Base-by-base conservation (phyloP, 1,284 basidiomycete genomes). In the Puccinia horiana region DNA sequence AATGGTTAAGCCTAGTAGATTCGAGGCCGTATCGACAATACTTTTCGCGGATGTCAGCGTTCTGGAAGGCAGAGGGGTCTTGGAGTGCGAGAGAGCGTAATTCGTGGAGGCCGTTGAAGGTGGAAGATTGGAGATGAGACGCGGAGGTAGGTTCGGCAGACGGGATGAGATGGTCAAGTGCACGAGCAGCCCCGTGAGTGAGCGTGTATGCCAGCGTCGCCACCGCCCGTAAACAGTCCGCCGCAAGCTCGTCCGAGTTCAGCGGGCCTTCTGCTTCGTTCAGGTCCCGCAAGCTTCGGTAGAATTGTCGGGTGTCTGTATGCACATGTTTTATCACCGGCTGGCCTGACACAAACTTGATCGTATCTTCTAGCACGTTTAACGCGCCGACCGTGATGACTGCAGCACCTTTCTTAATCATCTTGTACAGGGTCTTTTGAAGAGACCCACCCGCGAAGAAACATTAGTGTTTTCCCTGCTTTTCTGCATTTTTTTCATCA, bases 201-300 rank as follows among this genome's bases (percentile, higher is more conserved):
- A 81, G 47, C 20, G 72, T 81, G 54, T 81, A 81, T 1, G 80
- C 80, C 23, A 81, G 70, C 26, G 80, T 81, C 16, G 80, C 70
- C 52, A 81, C 42, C 26, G 70, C 80, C 37, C 80, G 35, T 11
- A 81, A 75, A 65, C 80, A 75, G 42, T 81, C 80, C 29, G 80
- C 80, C 37, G 80, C 61, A n/a, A 81, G 56, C 42, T 81, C 72
- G 49, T 81, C 80, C 20, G 35, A 14, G 23, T 42, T 63, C 44
- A 81, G 42, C 9, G 56, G 35, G 12, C 29, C 58, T 11, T 75
- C n/a, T n/a, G 23, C 14, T 2, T 12, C 56, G 35, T 81, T 65
- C 6, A 65, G 70, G 29, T 20, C 58, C 42, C 42, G 40, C 9
- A 81, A 20, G 29, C n/a, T 49, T 12, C 54, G 52, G 49, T 75